These are phyloP conservation scores for Suhomyces sp. DNA, from an alignment of 805 yeast genomes.

Conservation along the genomic window DNA sequence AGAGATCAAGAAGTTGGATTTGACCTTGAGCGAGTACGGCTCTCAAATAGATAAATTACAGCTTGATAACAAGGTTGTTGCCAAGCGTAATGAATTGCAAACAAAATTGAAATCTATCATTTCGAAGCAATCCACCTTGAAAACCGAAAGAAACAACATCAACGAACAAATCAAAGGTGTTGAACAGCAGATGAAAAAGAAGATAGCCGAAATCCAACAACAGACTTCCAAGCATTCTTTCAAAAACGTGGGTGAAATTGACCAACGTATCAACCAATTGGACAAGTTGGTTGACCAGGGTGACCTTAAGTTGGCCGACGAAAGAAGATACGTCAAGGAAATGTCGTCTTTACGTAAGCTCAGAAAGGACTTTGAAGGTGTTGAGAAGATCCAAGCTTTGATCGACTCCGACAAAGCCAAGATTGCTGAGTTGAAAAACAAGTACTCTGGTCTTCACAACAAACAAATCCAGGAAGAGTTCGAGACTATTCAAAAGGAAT, in stretches of 20 bases:
- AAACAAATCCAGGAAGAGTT: conserved; percentile 66
- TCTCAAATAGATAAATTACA: conserved; percentile 49
- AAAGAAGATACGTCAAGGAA: conserved; percentile 80
- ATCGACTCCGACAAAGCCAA: conserved; percentile 77
- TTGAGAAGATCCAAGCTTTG: conserved; percentile 72
- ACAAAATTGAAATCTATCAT: conserved; percentile 40
- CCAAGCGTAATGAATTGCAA: conserved; percentile 34
- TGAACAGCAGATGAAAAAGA: conserved; percentile 71
- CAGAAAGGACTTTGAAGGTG: conserved; percentile 69
- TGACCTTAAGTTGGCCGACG: conserved; percentile 81
- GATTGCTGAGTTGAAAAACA: conserved; percentile 70
- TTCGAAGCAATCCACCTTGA: conserved; percentile 47
- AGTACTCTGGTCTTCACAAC: conserved; percentile 55
- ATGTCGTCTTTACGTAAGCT: conserved; percentile 78
- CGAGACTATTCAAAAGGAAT: conserved; percentile 63
- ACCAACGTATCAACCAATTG: conserved; percentile 57
- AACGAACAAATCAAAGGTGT: conserved; percentile 69
- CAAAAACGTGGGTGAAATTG: conserved; percentile 67
- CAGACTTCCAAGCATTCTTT: conserved; percentile 68
- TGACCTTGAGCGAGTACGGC: conserved; percentile 48
- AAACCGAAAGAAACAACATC: conserved; percentile 47
- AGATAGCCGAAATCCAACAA: conserved; percentile 69
- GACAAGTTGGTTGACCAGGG: conserved; percentile 80
- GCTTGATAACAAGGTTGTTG: conserved; percentile 28
- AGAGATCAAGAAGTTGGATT: conserved; percentile 63